phyloP scores from a whole-genome alignment of 1,284 basidiomycete species.

The Puccinia polysora region DNA sequence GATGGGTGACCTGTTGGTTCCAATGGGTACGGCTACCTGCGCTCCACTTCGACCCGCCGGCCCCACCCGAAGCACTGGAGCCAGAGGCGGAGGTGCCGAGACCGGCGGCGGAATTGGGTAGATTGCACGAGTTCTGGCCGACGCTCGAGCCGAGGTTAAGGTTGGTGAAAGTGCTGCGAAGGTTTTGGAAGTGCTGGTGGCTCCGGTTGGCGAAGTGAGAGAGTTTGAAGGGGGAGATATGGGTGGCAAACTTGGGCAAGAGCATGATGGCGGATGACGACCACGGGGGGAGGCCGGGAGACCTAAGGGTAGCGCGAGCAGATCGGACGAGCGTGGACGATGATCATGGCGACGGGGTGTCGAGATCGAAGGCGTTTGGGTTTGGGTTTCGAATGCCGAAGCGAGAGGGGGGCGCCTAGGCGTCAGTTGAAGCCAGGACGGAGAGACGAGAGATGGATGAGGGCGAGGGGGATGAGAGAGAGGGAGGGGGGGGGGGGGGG shows the following conservation, averaged over 20 bases:
- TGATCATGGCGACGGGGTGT: no score
- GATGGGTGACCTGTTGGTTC: conserved; percentile 38
- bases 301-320: not conserved
- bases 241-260: conserved; percentile 31
- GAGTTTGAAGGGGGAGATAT: conserved; percentile 43
- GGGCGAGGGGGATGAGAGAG: no score
- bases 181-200: conserved; percentile 30
- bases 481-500: no score
- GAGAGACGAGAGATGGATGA: no score
- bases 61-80: conserved; percentile 25
- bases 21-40: conserved; percentile 37
- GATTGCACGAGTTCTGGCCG: conserved; percentile 16
- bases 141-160: conserved; percentile 35
- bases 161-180: conserved; percentile 36
- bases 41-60: conserved; percentile 36
- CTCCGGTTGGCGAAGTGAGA: conserved; percentile 41
- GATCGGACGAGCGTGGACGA: no score
- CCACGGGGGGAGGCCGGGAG: not conserved
- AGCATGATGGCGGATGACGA: conserved; percentile 12
- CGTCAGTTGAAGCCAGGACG: no score
- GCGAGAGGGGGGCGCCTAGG: no score
- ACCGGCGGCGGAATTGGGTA: conserved; percentile 10
- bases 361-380: no score
- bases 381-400: no score
- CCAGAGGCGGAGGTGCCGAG: conserved; percentile 11